These are phyloP conservation scores for Dioscorea zingiberensis DNA, from an alignment of 106 monocot species.

Conservation along the genomic window DNA sequence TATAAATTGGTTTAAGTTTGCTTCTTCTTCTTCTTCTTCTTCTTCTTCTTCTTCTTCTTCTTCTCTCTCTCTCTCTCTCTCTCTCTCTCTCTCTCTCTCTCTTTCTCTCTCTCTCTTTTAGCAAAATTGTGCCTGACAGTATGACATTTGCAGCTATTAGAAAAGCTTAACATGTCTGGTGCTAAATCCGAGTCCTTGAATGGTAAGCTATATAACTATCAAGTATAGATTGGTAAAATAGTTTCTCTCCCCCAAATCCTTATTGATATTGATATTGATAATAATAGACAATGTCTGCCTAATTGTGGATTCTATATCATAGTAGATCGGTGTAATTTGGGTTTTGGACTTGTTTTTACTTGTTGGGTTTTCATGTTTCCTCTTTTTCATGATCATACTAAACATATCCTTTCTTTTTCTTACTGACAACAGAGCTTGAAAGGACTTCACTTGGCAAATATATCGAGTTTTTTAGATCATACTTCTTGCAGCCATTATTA, in stretches of 20 bases:
- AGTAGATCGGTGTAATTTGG: neutral
- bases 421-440: slow-evolving; percentile 44
- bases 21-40: neutral
- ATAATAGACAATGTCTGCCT: neutral
- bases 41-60: too few species aligned
- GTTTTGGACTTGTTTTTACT: too few species aligned
- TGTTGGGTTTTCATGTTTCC: neutral
- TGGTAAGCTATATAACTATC: slow-evolving; percentile 15
- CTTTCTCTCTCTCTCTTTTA: neutral
- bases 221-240: neutral
- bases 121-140: neutral
- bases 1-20: neutral
- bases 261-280: neutral
- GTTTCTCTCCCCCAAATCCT: neutral
- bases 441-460: slow-evolving; percentile 66
- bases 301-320: neutral
- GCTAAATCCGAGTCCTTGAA: slow-evolving; percentile 28
- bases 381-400: neutral
- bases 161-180: slow-evolving; percentile 53
- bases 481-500: slow-evolving; percentile 51
- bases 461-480: slow-evolving; percentile 62
- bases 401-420: neutral
- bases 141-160: slow-evolving; percentile 47
- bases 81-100: too few species aligned
- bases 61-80: too few species aligned